These are phyloP conservation scores for Ceratobasidium sp. DNA, from an alignment of 1,284 basidiomycete genomes.

Conservation along the genomic window DNA sequence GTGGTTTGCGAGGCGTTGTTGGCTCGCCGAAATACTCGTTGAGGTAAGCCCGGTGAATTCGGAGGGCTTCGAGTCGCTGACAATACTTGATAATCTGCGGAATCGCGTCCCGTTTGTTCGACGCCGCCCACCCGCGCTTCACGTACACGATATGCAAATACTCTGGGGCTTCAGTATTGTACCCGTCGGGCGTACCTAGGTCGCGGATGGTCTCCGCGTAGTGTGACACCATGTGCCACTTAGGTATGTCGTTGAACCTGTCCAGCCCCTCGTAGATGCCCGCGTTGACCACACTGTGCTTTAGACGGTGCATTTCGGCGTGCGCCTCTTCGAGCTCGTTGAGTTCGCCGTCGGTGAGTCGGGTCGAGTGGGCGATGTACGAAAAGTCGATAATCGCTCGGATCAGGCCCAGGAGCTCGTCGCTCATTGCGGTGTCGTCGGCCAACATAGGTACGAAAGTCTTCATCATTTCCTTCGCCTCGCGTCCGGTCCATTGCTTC, in stretches of 20 bases:
- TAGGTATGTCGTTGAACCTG: not conserved
- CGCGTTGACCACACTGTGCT: too few relatives aligned
- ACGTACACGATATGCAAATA: conserved; percentile 37
- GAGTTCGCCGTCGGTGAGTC: not conserved
- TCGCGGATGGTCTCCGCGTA: not conserved
- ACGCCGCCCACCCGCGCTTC: not conserved
- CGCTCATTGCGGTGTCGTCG: too few relatives aligned
- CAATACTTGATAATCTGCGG: not conserved
- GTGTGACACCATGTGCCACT: conserved; percentile 32
- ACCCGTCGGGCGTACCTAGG: conserved; percentile 20
- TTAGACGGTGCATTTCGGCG: not conserved
- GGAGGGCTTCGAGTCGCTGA: not conserved
- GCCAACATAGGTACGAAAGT: not conserved
- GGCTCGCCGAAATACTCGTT: not conserved
- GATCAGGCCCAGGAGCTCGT: too few relatives aligned
- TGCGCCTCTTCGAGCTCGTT: not conserved
- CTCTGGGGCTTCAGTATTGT: conserved; percentile 36
- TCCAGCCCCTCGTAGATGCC: not conserved
- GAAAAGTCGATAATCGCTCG: not conserved
- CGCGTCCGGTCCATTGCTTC: conserved; percentile 12
- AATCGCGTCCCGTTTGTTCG: not conserved
- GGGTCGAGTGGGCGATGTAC: not conserved
- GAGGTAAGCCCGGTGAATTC: not conserved
- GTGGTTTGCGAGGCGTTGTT: not conserved
- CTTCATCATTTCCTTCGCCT: conserved; percentile 25